Evolutionary conservation across 345 rosid species (phyloP), one percentile per base, ranked within the genome.

Genomic region (Eucalyptus cloeziana): DNA sequence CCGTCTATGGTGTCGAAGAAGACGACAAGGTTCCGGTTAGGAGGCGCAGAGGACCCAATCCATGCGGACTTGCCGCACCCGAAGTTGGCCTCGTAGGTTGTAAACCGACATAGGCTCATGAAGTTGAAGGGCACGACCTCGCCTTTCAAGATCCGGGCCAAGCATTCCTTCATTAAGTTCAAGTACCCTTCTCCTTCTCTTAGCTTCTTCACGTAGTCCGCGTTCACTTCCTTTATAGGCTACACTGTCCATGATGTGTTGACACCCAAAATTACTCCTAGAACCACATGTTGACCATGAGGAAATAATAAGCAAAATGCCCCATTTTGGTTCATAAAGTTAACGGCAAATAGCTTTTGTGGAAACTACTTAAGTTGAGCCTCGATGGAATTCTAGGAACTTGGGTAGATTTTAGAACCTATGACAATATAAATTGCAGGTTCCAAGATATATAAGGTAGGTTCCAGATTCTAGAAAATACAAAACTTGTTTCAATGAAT

Each of bases 51-150:
- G 33, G 89, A 37, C 37, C 91, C 89, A 25, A 90, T 90, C 94
- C 93, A 92, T 1, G 79, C 86, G 40, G 93, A 90, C 31, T 87
- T 89, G n/a, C 93, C 93, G 92, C 93, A 93, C 51, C 94, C 93
- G 89, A 93, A 93, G 90, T 93, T 91, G 24, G 87, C 67, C n/a
- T 86, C 90, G 81, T 85, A 92, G 43, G 85, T 88, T 15, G 90
- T 89, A 71, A 92, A 86, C 56, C 88, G 90, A 47, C 94, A 91
- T 89, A 87, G 91, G 49, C 94, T 92, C 17, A 92, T 89, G 88
- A 91, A 91, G 54, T 86, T 90, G 31, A 88, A 85, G 54, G 21
- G 31, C 27, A 90, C 69, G 10, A 30, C 87, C 86, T 80, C 93
- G 21, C 88, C 86, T 67, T 52, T 87, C 31, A 43, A 40, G 15